A percentile compares a stretch with the other conserved stretches of the same genome.
Evolutionary conservation across 2,329 filamentous ascomycete species (phyloP).

Genomic region (Fusarium tuaranense): DNA sequence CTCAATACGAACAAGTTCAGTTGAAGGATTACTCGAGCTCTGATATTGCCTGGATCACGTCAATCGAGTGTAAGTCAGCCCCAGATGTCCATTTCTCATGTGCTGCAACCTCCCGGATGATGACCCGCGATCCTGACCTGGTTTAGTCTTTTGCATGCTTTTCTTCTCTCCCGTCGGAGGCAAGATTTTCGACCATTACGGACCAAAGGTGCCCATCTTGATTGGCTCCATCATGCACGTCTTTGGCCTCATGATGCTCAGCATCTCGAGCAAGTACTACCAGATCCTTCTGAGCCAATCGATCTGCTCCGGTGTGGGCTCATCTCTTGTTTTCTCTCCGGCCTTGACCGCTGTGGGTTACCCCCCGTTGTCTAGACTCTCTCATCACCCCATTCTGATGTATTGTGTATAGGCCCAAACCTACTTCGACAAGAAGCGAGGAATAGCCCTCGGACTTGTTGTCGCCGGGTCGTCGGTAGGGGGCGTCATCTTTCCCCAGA

Average conservation of each 20-base stretch:
- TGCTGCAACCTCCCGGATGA: not conserved
- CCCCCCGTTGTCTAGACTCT: not conserved
- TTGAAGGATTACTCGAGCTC: slow-evolving; percentile 57
- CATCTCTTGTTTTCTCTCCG: slow-evolving; percentile 30
- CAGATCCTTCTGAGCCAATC: slow-evolving; percentile 45
- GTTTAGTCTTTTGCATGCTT: slow-evolving; percentile 46
- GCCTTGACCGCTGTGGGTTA: slow-evolving; percentile 27
- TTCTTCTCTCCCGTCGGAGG: slow-evolving; percentile 45
- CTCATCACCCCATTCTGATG: not conserved
- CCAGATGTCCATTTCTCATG: not conserved
- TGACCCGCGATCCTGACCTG: slow-evolving; percentile 1
- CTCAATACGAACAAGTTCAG: slow-evolving; percentile 59
- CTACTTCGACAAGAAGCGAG: slow-evolving; percentile 54
- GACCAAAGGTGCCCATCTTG: slow-evolving; percentile 63
- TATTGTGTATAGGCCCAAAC: slow-evolving; percentile 25
- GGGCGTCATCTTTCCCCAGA: slow-evolving; percentile 59
- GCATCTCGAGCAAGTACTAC: slow-evolving; percentile 51
- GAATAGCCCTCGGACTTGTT: slow-evolving; percentile 68
- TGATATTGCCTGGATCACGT: slow-evolving; percentile 63
- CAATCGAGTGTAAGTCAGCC: slow-evolving; percentile 50
- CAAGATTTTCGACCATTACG: slow-evolving; percentile 67
- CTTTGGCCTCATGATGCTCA: slow-evolving; percentile 70
- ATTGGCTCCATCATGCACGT: slow-evolving; percentile 64
- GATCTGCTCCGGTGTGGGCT: slow-evolving; percentile 29
- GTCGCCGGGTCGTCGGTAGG: slow-evolving; percentile 68